Evolutionary conservation across 345 rosid genomes (phyloP).

Genomic region (Arabidopsis arenosa): DNA sequence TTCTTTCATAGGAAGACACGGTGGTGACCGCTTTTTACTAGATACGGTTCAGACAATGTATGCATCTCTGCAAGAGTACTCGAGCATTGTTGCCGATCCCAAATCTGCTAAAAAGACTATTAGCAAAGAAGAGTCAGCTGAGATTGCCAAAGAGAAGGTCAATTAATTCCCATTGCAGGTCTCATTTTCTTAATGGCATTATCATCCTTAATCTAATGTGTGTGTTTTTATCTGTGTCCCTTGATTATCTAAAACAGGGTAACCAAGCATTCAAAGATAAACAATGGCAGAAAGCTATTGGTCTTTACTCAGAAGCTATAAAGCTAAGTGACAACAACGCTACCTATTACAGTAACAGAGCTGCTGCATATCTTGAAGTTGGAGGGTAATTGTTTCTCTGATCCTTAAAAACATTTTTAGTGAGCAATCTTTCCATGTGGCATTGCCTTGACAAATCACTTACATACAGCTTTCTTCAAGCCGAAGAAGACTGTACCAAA

Average conservation of each 20-base stretch:
- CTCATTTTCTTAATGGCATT: background rate
- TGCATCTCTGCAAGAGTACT: slow-evolving; percentile 71
- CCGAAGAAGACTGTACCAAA: slow-evolving; percentile 84
- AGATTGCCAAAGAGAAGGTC: slow-evolving; percentile 94
- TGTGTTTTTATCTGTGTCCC: background rate
- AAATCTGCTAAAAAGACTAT: slow-evolving; percentile 51
- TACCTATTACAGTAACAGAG: slow-evolving; percentile 92
- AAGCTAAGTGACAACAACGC: slow-evolving; percentile 78
- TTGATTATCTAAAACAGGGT: slow-evolving; percentile 56
- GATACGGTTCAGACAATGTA: slow-evolving; percentile 77
- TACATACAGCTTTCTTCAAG: slow-evolving; percentile 74
- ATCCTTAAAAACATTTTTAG: background rate
- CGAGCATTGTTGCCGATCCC: slow-evolving; percentile 53
- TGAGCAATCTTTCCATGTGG: slow-evolving; percentile 11
- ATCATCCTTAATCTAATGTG: background rate
- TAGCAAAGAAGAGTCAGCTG: slow-evolving; percentile 67
- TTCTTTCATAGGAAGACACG: slow-evolving; percentile 80
- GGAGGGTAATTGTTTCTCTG: slow-evolving; percentile 58
- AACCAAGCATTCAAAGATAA: slow-evolving; percentile 92
- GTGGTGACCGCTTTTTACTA: slow-evolving; percentile 87
- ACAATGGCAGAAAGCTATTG: slow-evolving; percentile 84
- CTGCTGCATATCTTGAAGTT: slow-evolving; percentile 90
- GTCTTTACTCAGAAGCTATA: slow-evolving; percentile 87
- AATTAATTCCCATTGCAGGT: slow-evolving; percentile 23
- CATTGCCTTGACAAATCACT: slow-evolving; percentile 26